A percentile compares a stretch with the other conserved stretches of the same genome.
phyloP scores from a whole-genome alignment of 169 alveolate species.

The Plasmodium sp. region DNA sequence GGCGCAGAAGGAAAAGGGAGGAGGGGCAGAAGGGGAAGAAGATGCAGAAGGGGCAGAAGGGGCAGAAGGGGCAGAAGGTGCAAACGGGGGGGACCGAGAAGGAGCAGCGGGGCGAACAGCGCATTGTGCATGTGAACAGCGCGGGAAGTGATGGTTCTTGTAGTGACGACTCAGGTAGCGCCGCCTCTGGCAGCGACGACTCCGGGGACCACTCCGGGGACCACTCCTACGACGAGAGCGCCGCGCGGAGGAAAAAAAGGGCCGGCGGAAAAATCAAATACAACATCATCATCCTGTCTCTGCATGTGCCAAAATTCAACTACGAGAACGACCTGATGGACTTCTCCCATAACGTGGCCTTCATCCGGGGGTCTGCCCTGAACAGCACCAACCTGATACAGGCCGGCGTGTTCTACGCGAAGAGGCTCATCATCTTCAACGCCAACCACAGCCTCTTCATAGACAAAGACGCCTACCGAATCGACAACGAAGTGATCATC shows the following conservation, averaged over 20 bases:
- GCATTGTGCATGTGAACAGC: background rate
- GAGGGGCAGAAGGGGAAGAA: no score
- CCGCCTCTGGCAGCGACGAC: background rate
- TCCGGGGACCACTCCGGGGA: background rate
- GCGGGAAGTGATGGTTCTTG: background rate
- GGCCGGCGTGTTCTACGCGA: slow-evolving; percentile 79
- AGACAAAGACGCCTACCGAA: slow-evolving; percentile 63
- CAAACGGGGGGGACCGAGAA: background rate
- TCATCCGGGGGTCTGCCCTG: slow-evolving; percentile 83
- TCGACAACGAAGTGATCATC: slow-evolving; percentile 68
- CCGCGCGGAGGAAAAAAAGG: background rate
- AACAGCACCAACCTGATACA: slow-evolving; percentile 70
- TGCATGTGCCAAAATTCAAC: slow-evolving; percentile 77
- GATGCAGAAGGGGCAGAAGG: background rate
- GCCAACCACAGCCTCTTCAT: slow-evolving; percentile 65
- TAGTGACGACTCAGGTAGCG: background rate
- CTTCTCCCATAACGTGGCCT: slow-evolving; percentile 73
- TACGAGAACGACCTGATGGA: slow-evolving; percentile 65
- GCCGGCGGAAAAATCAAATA: slow-evolving; percentile 32
- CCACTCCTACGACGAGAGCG: background rate
- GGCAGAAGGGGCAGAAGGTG: background rate
- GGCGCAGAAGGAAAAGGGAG: background rate
- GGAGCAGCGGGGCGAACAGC: background rate
- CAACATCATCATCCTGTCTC: slow-evolving; percentile 67
- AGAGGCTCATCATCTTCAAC: slow-evolving; percentile 43